Percentiles rank a stretch among this genome's conserved stretches.
Evolutionary conservation across 2,329 filamentous ascomycete species (phyloP).

Genomic region (Aureobasidium sp.): DNA sequence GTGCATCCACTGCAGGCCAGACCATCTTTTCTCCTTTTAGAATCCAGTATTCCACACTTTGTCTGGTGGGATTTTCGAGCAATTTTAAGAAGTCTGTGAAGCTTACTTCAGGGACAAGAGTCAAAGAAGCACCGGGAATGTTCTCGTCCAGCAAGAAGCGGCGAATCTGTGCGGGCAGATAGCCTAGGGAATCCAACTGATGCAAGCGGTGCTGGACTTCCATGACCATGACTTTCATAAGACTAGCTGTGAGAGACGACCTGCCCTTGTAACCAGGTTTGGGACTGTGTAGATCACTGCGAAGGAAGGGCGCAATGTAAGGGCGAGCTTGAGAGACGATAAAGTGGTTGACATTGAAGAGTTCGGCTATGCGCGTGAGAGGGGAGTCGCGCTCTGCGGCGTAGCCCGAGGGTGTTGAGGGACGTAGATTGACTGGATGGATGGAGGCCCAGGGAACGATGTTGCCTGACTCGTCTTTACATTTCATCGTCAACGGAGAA

Average conservation of each 20-base stretch:
- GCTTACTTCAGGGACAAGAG: constrained; percentile 71
- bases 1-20: constrained; percentile 78
- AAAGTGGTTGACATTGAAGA: constrained; percentile 93
- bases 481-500: constrained; percentile 59
- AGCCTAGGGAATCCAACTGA: constrained; percentile 68
- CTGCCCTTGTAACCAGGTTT: constrained; percentile 49
- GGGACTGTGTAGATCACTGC: constrained; percentile 70
- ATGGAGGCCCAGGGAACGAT: constrained; percentile 65
- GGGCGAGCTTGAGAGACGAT: constrained; percentile 88
- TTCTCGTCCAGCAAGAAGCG: constrained; percentile 73
- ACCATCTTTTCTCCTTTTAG: constrained; percentile 74
- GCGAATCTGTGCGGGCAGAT: constrained; percentile 61
- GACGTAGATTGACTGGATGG: constrained; percentile 53
- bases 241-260: constrained; percentile 42
- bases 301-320: constrained; percentile 78
- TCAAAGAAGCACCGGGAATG: constrained; percentile 50
- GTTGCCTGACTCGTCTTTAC: constrained; percentile 64
- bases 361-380: constrained; percentile 64
- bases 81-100: constrained; percentile 65
- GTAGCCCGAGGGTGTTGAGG: constrained; percentile 54
- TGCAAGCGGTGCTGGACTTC: constrained; percentile 73
- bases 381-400: constrained; percentile 60
- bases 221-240: constrained; percentile 49
- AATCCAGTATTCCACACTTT: constrained; percentile 78
- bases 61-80: constrained; percentile 71